Evolutionary conservation across 2,329 filamentous ascomycete species (phyloP).

Genomic region (Paraconiothyrium brasiliense): DNA sequence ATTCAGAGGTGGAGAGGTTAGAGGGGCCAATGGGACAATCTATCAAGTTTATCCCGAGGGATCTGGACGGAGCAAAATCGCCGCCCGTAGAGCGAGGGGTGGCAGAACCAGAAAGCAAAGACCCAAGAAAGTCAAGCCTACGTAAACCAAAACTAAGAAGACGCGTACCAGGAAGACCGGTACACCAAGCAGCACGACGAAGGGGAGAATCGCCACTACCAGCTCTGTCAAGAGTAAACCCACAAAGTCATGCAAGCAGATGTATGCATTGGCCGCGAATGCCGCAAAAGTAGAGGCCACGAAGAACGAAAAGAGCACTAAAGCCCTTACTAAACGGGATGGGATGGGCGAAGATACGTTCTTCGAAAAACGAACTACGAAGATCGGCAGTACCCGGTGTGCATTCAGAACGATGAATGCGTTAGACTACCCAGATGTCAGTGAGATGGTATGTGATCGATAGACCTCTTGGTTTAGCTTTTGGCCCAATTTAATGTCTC

Average conservation of each 20-base stretch:
- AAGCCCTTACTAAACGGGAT: neutral
- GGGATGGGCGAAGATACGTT: neutral
- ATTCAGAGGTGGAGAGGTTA: neutral
- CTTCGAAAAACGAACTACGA: neutral
- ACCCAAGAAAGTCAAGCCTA: neutral
- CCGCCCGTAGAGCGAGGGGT: neutral
- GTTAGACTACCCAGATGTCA: neutral
- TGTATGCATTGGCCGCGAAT: neutral
- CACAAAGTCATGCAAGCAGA: constrained; percentile 3
- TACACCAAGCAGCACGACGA: neutral
- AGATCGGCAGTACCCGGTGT: neutral
- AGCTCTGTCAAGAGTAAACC: neutral
- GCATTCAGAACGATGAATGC: neutral
- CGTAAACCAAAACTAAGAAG: neutral
- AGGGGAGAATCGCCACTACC: neutral
- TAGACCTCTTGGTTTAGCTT: neutral
- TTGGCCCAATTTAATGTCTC: neutral
- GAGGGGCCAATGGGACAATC: neutral
- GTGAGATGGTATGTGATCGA: neutral
- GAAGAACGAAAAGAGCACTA: neutral
- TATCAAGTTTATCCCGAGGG: neutral
- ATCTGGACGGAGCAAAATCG: neutral
- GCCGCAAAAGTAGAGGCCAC: neutral
- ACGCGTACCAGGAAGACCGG: neutral
- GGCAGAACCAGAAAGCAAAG: neutral